Conservation (phyloP, 495 filamentous ascomycete species). For the Friedmanniomyces simplex region DNA sequence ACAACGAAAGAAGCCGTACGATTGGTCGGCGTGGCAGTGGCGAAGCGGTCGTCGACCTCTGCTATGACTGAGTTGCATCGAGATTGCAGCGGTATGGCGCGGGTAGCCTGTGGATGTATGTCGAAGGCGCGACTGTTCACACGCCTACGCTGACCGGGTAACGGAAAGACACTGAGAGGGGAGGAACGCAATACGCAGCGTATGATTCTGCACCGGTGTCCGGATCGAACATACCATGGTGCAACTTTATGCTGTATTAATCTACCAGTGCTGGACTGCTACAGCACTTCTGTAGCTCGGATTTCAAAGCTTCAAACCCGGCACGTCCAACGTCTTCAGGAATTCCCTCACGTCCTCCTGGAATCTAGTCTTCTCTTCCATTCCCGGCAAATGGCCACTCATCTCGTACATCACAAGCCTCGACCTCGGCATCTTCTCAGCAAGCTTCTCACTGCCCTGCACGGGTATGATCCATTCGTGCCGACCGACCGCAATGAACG, state of each 20-base stretch:
- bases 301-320: background rate
- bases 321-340: background rate
- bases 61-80: background rate
- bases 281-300: background rate
- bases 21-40: background rate
- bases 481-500: background rate
- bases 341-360: background rate
- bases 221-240: too few relatives aligned
- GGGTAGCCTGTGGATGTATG: background rate
- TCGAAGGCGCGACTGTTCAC: too few relatives aligned
- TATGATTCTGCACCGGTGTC: too few relatives aligned
- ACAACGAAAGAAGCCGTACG: background rate
- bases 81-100: background rate
- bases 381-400: background rate
- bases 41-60: background rate
- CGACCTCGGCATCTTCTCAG: background rate
- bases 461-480: background rate
- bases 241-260: too few relatives aligned
- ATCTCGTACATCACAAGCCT: background rate
- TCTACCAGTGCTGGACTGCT: background rate
- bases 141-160: too few relatives aligned
- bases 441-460: background rate
- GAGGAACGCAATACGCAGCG: too few relatives aligned
- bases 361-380: background rate
- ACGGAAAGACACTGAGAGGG: too few relatives aligned